Base-by-base conservation (phyloP, 2,329 filamentous ascomycete species). In the Mycosphaerella sp. region DNA sequence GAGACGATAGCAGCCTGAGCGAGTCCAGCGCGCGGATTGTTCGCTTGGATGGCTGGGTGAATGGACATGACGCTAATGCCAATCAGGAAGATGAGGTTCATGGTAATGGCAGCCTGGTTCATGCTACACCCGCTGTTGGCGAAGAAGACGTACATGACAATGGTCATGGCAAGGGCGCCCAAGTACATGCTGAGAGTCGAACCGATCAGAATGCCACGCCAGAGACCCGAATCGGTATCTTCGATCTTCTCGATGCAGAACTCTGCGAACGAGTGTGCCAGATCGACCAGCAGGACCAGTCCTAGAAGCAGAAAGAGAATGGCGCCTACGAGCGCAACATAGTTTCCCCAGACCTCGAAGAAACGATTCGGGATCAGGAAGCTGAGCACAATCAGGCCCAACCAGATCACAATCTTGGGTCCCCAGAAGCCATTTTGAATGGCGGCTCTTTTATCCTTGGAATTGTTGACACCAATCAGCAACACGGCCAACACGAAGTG, bases 401-500 rank as follows among this genome's bases (percentile, higher is more conserved):
- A 67, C 93, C 93, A 98, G 46, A 84, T 81, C 54, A 96, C 81
- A 52, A 98, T 79, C 74, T 98, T 98, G 41, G 93, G 93, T 1
- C 90, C 93, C 93, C 93, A 98, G 71, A 89, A 98, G n/a, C 91
- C 93, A 72, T 98, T 98, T 68, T 98, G 93, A 48, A 98, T 79
- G 14, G 82, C 80, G 2, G 93, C 90, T 58, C 93, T 85, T 40
- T 86, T 86, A 68, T 95, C 87, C 69, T 87, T 93, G 18, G 90
- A 93, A 42, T 84, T 89, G 47, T 81, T 82, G 45, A 98, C 89
- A 45, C 93, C 93, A 49, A 97, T 77, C 40, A 98, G 79, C 54
- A 96, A 78, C 43, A 89, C 74, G 4, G 88, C 89, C 62, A 97
- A 81, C 57, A 95, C 78, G 41, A 94, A 77, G 71, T 98, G 93